Conservation (phyloP, 495 filamentous ascomycete species). For the Tetracladium setigerum region DNA sequence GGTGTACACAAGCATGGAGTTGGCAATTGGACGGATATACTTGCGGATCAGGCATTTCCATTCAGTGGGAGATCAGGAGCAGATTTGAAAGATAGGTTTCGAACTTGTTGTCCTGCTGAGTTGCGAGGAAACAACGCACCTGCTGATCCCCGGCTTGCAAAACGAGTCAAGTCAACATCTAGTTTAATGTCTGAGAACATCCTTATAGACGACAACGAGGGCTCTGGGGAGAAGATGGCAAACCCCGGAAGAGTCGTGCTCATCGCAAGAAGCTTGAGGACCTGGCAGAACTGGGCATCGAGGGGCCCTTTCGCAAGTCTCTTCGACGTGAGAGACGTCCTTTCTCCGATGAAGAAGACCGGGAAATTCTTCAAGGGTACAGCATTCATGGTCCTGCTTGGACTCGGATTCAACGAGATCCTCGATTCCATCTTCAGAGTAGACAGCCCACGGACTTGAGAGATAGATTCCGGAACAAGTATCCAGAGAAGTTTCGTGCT, state of each 20-base stretch:
- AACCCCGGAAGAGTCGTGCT: constrained; percentile 37
- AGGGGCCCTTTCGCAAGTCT: constrained; percentile 44
- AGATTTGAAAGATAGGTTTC: constrained; percentile 81
- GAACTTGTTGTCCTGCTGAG: constrained; percentile 65
- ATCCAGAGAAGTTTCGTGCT: constrained; percentile 54
- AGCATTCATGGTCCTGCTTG: constrained; percentile 69
- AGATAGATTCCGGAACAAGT: constrained; percentile 75
- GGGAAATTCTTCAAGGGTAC: constrained; percentile 67
- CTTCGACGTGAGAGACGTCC: constrained; percentile 47
- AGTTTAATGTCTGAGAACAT: constrained; percentile 40
- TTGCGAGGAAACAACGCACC: constrained; percentile 30
- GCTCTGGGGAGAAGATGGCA: constrained; percentile 1
- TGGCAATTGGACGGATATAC: constrained; percentile 80
- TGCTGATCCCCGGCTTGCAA: neutral
- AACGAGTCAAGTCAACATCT: constrained; percentile 19
- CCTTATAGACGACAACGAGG: constrained; percentile 32
- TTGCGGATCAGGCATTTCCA: constrained; percentile 62
- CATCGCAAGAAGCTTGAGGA: constrained; percentile 49
- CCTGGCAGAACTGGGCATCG: constrained; percentile 48
- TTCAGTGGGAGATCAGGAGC: constrained; percentile 72
- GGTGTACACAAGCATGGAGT: constrained; percentile 78
- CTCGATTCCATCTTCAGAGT: constrained; percentile 53
- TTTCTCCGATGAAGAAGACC: constrained; percentile 72
- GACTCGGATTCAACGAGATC: constrained; percentile 72
- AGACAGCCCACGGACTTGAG: constrained; percentile 72